Conservation (phyloP, 2,329 filamentous ascomycete species). For the Talaromyces amestolkiae region DNA sequence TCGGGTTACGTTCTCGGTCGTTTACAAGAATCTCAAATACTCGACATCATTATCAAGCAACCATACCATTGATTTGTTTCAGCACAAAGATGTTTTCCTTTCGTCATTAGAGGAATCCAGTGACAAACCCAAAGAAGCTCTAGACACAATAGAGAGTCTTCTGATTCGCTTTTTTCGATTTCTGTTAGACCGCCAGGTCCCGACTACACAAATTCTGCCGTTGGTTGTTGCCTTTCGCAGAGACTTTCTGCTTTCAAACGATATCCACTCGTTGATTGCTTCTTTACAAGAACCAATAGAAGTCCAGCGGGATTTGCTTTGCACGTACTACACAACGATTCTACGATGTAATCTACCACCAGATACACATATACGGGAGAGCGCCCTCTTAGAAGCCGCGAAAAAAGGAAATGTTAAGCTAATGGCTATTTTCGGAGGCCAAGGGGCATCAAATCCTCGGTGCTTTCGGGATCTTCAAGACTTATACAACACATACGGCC, state of each 20-base stretch:
- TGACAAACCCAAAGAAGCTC: not conserved
- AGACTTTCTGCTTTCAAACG: constrained; percentile 1
- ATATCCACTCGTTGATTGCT: constrained; percentile 8
- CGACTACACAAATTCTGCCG: not conserved
- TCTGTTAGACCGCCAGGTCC: not conserved
- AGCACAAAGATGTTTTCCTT: not conserved
- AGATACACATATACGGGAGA: not conserved
- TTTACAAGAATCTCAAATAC: constrained; percentile 1
- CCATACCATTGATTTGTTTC: not conserved
- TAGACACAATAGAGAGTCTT: not conserved
- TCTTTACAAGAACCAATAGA: not conserved
- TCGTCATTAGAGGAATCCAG: not conserved
- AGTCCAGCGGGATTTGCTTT: not conserved
- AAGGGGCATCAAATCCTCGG: constrained; percentile 3
- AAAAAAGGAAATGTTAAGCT: not conserved
- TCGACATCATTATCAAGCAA: not conserved
- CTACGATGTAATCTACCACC: not conserved
- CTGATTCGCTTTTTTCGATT: constrained; percentile 4
- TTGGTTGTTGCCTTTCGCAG: not conserved
- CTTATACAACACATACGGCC: not conserved
- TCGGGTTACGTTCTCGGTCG: not conserved
- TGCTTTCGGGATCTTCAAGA: constrained; percentile 5
- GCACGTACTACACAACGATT: not conserved
- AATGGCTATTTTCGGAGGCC: constrained; percentile 7
- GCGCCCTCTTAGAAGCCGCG: not conserved